These are phyloP conservation scores for Candida glaebosa DNA, from an alignment of 805 yeast species.

Conservation along the genomic window DNA sequence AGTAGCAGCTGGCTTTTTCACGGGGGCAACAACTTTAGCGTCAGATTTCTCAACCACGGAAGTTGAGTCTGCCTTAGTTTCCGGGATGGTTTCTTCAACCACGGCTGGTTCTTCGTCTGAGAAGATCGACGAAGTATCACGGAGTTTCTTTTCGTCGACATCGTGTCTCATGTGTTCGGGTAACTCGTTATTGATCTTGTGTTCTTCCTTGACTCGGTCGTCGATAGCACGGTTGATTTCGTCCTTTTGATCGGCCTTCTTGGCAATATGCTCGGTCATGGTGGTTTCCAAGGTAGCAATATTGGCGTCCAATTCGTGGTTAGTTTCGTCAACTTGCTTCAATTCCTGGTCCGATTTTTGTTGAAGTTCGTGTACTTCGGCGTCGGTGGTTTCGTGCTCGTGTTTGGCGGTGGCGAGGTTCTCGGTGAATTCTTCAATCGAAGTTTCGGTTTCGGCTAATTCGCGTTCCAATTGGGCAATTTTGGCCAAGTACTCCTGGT, in stretches of 20 bases:
- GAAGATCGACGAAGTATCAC: slow-evolving; percentile 39
- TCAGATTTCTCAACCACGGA: slow-evolving; percentile 4
- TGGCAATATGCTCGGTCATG: slow-evolving; percentile 31
- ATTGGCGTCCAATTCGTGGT: slow-evolving; percentile 39
- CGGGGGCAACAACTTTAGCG: slow-evolving; percentile 1
- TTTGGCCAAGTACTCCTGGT: slow-evolving; percentile 43
- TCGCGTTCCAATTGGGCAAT: slow-evolving; percentile 42
- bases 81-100: slow-evolving; percentile 13
- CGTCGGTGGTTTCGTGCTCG: slow-evolving; percentile 37
- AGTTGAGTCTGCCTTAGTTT: slow-evolving; percentile 7
- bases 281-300: slow-evolving; percentile 39
- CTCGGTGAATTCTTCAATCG: slow-evolving; percentile 28
- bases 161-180: slow-evolving; percentile 49
- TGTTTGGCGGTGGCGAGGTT: slow-evolving; percentile 31
- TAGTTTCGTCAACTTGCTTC: slow-evolving; percentile 22
- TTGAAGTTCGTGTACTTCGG: slow-evolving; percentile 36
- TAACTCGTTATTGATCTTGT: slow-evolving; percentile 44
- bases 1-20: slow-evolving; percentile 4
- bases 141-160: slow-evolving; percentile 31
- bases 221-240: slow-evolving; percentile 29
- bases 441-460: slow-evolving; percentile 39
- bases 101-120: slow-evolving; percentile 24
- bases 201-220: slow-evolving; percentile 43
- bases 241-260: slow-evolving; percentile 34
- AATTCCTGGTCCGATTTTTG: slow-evolving; percentile 21